Evolutionary conservation across 441 rosid species (phyloP).

Genomic region (Macaranga tanarius): DNA sequence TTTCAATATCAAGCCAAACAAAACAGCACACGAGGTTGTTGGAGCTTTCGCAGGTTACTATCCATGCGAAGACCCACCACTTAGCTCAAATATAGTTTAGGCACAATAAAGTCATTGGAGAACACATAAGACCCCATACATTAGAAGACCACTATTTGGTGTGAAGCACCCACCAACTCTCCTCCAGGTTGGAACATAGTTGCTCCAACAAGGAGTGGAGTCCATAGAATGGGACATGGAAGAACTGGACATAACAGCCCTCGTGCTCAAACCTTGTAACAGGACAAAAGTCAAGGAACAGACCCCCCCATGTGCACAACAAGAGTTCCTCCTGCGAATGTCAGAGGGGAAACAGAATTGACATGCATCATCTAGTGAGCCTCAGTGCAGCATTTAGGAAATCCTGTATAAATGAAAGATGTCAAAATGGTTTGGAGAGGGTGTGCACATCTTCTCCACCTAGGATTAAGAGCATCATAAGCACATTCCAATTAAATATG

Average conservation of each 20-base stretch:
- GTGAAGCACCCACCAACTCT: not conserved
- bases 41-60: not conserved
- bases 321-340: not conserved
- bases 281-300: not conserved
- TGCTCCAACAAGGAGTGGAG: constrained; percentile 10
- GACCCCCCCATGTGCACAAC: constrained; percentile 11
- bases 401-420: not conserved
- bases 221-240: constrained; percentile 11
- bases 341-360: not conserved
- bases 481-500: too few relatives aligned
- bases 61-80: not conserved
- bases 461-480: too few relatives aligned
- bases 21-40: not conserved
- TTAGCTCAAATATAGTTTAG: not conserved
- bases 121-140: not conserved
- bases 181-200: constrained; percentile 14
- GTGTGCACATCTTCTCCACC: too few relatives aligned
- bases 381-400: not conserved
- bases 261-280: not conserved
- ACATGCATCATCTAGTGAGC: not conserved
- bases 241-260: not conserved
- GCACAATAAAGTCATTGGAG: not conserved
- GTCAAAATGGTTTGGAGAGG: too few relatives aligned
- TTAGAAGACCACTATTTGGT: not conserved
- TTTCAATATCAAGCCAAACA: not conserved